phyloP scores from a whole-genome alignment of 345 rosid species.

The Barbarea vulgaris region DNA sequence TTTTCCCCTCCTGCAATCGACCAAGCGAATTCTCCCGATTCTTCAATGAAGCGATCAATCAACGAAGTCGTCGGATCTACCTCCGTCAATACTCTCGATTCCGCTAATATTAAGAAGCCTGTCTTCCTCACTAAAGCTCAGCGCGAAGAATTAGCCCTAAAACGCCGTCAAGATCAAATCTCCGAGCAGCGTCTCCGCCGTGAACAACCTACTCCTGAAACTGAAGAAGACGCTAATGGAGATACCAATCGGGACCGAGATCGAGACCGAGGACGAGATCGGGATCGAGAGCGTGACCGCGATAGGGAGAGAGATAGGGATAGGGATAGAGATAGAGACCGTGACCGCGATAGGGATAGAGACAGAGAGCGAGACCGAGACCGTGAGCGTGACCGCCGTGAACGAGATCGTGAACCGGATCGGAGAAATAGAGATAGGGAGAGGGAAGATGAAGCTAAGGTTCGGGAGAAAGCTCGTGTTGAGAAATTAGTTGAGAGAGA shows the following conservation, averaged over 20 bases:
- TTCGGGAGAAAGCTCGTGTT: slow-evolving; percentile 62
- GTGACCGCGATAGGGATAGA: slow-evolving; percentile 45
- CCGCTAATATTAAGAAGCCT: slow-evolving; percentile 46
- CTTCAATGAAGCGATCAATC: slow-evolving; percentile 49
- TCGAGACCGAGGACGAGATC: slow-evolving; percentile 41
- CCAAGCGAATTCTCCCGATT: slow-evolving; percentile 47
- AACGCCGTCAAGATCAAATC: slow-evolving; percentile 76
- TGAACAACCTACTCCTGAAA: slow-evolving; percentile 35
- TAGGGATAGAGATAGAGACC: slow-evolving; percentile 37
- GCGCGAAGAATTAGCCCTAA: slow-evolving; percentile 72
- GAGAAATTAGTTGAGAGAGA: slow-evolving; percentile 81
- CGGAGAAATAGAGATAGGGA: slow-evolving; percentile 59
- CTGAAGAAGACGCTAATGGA: slow-evolving; percentile 27
- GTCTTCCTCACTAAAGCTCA: slow-evolving; percentile 64
- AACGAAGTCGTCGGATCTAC: slow-evolving; percentile 38
- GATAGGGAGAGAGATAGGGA: slow-evolving; percentile 48
- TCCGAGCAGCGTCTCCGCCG: slow-evolving; percentile 51
- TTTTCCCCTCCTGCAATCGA: slow-evolving; percentile 63
- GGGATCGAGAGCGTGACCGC: slow-evolving; percentile 16
- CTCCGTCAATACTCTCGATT: slow-evolving; percentile 26
- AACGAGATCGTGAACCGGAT: slow-evolving; percentile 52
- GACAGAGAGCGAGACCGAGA: slow-evolving; percentile 47
- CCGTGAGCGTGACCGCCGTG: slow-evolving; percentile 51
- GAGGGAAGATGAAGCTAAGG: slow-evolving; percentile 65
- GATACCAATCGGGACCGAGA: slow-evolving; percentile 34